A percentile compares a stretch with the other conserved stretches of the same genome.
These are phyloP conservation scores for Plasmodium gallinaceum DNA, from an alignment of 169 alveolate species.

Conservation along the genomic window DNA sequence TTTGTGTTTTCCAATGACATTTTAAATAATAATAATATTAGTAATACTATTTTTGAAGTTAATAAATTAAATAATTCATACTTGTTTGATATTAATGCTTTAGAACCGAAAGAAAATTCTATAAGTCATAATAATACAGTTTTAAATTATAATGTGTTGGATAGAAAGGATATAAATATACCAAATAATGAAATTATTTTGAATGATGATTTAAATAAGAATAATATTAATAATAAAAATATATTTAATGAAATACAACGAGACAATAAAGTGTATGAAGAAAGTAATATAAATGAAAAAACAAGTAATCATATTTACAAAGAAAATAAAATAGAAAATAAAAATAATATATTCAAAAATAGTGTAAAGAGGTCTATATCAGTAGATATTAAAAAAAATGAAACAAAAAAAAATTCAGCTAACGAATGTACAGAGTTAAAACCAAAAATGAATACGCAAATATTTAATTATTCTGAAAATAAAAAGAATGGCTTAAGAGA, in stretches of 20 bases:
- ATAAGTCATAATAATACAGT: not conserved
- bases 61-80: constrained; percentile 38
- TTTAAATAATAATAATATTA: not conserved
- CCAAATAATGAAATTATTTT: not conserved
- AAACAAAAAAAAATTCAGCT: not conserved
- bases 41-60: constrained; percentile 10
- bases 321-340: not conserved
- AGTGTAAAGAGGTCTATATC: constrained; percentile 43
- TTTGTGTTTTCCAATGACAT: not conserved
- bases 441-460: constrained; percentile 32
- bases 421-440: not conserved
- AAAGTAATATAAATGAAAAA: not conserved
- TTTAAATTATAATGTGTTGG: constrained; percentile 34
- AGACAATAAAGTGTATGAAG: not conserved
- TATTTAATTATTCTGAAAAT: constrained; percentile 59
- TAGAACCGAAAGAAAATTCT: constrained; percentile 22
- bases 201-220: constrained; percentile 1
- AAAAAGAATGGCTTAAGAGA: constrained; percentile 73
- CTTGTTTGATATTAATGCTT: constrained; percentile 24
- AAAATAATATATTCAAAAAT: constrained; percentile 10
- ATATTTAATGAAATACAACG: not conserved
- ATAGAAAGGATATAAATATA: not conserved
- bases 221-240: not conserved
- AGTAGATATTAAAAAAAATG: constrained; percentile 29
- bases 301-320: not conserved